A percentile compares a stretch with the other conserved stretches of the same genome.
Conservation (phyloP, 805 yeast genomes). For the Metschnikowia kofuensis region DNA sequence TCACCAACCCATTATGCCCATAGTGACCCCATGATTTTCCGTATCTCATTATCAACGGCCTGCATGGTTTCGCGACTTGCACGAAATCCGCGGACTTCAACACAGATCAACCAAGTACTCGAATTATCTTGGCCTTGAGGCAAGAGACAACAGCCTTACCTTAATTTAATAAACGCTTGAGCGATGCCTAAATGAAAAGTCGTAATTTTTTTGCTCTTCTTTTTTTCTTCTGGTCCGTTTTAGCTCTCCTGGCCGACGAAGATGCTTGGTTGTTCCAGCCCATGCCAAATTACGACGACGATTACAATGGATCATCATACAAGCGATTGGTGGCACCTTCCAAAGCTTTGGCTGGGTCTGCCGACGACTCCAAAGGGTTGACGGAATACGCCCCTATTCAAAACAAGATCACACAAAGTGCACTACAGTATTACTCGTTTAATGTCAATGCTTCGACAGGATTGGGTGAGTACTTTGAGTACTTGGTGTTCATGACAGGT, state of each 20-base stretch:
- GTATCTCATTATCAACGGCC: too few species aligned
- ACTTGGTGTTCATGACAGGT: constrained; percentile 49
- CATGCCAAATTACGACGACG: background rate
- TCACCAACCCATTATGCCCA: too few species aligned
- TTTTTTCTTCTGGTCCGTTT: background rate
- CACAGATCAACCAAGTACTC: too few species aligned
- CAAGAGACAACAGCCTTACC: background rate
- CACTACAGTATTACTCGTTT: constrained; percentile 42
- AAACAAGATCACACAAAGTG: constrained; percentile 34
- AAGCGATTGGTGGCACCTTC: background rate
- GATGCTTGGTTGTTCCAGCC: background rate
- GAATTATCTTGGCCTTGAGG: too few species aligned
- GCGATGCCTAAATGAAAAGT: background rate
- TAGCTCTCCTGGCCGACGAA: background rate
- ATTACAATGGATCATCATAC: background rate
- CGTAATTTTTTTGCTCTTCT: background rate
- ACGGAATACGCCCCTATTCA: constrained; percentile 37
- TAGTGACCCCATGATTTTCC: too few species aligned
- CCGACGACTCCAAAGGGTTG: constrained; percentile 24
- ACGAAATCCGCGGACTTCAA: too few species aligned
- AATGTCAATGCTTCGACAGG: constrained; percentile 44
- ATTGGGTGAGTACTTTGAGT: constrained; percentile 44
- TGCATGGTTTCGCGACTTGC: too few species aligned
- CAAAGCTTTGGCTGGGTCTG: background rate
- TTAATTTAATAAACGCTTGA: background rate